Conservation (phyloP, 352 stramenopile genomes). For the Aphanomyces astaci region DNA sequence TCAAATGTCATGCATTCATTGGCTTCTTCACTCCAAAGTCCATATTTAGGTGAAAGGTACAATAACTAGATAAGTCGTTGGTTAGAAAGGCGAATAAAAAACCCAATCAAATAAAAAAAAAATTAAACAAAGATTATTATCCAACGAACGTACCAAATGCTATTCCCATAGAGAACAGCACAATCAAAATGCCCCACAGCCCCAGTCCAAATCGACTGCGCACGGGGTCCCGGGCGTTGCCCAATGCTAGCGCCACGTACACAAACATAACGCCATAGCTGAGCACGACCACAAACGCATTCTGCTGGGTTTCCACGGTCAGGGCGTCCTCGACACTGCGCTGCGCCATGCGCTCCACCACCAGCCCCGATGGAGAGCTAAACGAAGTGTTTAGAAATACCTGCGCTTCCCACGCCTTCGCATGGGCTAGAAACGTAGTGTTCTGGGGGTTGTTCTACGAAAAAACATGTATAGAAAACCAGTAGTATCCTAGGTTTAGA, state of each 20-base stretch:
- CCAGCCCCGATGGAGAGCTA: conserved; percentile 29
- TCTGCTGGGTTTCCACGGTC: conserved; percentile 76
- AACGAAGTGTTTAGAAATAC: conserved; percentile 48
- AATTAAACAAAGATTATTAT: too few species aligned
- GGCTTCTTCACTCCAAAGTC: too few species aligned
- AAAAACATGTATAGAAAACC: too few species aligned
- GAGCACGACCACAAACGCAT: conserved; percentile 81
- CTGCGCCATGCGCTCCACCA: conserved; percentile 80
- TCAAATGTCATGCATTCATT: too few species aligned
- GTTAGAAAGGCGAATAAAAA: too few species aligned
- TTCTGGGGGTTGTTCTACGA: conserved; percentile 67
- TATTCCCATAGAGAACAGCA: conserved; percentile 65
- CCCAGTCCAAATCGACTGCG: conserved; percentile 74
- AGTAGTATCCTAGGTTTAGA: too few species aligned
- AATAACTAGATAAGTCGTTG: too few species aligned
- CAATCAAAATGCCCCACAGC: conserved; percentile 78
- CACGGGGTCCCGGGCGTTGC: conserved; percentile 54
- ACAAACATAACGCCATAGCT: conserved; percentile 88
- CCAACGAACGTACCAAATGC: conserved; percentile 24
- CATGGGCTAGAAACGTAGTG: conserved; percentile 59
- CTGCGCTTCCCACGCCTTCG: conserved; percentile 71
- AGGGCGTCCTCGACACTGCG: conserved; percentile 79
- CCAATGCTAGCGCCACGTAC: conserved; percentile 81
- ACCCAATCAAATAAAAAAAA: too few species aligned
- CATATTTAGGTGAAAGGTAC: too few species aligned